These are phyloP conservation scores for Tagetes patula DNA, from an alignment of 129 eudicot genomes.

Conservation along the genomic window DNA sequence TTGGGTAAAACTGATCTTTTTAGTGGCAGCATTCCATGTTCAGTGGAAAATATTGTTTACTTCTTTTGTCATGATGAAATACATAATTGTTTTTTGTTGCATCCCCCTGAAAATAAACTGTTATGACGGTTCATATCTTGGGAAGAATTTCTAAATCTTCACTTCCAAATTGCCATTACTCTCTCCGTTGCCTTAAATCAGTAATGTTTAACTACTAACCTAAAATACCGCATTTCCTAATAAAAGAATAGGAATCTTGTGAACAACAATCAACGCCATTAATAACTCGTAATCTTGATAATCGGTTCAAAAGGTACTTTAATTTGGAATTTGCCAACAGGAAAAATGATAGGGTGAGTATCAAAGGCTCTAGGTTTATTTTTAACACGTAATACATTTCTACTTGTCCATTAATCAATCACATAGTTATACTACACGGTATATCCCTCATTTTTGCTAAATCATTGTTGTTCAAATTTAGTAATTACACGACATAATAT, in stretches of 20 bases:
- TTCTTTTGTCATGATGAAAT: not conserved
- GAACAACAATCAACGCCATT: not conserved
- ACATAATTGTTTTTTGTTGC: not conserved
- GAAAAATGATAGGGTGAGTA: not conserved
- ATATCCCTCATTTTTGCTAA: not conserved
- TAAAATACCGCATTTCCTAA: not conserved
- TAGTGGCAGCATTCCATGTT: not conserved
- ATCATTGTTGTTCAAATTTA: not conserved
- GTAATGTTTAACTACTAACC: not conserved
- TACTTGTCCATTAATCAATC: not conserved
- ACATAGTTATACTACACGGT: not conserved
- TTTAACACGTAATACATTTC: not conserved
- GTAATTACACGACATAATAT: constrained; percentile 6
- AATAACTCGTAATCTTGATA: not conserved
- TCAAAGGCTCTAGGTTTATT: not conserved
- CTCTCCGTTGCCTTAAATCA: not conserved
- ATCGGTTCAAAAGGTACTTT: not conserved
- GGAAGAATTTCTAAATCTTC: not conserved
- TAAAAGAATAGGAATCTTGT: not conserved
- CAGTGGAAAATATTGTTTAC: not conserved
- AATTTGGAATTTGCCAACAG: not conserved
- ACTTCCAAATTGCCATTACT: not conserved
- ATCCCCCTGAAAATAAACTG: not conserved
- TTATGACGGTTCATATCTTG: not conserved
- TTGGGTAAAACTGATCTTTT: not conserved